A percentile compares a stretch with the other conserved stretches of the same genome.
Conservation (phyloP, 2,329 filamentous ascomycete species). For the Dendryphion nanum region DNA sequence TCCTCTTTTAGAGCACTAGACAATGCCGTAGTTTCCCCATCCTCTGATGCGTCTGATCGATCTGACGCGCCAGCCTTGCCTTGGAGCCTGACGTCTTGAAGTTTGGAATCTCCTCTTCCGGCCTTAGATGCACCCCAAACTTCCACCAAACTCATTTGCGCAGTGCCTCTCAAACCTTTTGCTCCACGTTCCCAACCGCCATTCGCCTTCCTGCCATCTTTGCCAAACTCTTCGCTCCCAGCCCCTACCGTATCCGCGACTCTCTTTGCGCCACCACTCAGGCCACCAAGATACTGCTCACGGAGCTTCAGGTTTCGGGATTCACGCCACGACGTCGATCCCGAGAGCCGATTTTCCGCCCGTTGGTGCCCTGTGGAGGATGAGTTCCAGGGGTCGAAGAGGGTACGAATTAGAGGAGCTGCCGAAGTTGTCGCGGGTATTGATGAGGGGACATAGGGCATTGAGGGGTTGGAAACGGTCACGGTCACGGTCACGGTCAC, state of each 20-base stretch:
- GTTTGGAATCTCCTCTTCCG: not conserved
- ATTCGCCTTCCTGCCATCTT: slow-evolving; percentile 52
- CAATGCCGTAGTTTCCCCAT: not conserved
- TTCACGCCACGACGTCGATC: slow-evolving; percentile 67
- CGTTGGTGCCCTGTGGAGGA: slow-evolving; percentile 76
- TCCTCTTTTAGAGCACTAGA: not conserved
- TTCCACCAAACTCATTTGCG: slow-evolving; percentile 39
- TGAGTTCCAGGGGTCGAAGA: slow-evolving; percentile 71
- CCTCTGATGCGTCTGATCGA: too few species aligned
- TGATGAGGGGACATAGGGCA: not conserved
- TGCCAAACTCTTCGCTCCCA: slow-evolving; percentile 57
- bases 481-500: too few species aligned
- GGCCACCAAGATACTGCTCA: slow-evolving; percentile 63
- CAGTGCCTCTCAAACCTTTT: slow-evolving; percentile 48
- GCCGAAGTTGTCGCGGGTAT: slow-evolving; percentile 1
- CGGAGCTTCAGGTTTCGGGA: slow-evolving; percentile 68
- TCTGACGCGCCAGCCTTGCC: not conserved
- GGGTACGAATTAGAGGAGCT: slow-evolving; percentile 18
- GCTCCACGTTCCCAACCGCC: slow-evolving; percentile 51
- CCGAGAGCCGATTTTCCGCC: slow-evolving; percentile 64
- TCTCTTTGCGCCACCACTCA: slow-evolving; percentile 55
- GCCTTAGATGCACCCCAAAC: slow-evolving; percentile 22
- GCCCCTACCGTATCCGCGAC: slow-evolving; percentile 65
- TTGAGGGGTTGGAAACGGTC: too few species aligned
- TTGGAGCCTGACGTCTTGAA: not conserved